Percentiles rank a stretch among this genome's conserved stretches.
phyloP scores from a whole-genome alignment of 306 rosid species.

The Myrica gale region DNA sequence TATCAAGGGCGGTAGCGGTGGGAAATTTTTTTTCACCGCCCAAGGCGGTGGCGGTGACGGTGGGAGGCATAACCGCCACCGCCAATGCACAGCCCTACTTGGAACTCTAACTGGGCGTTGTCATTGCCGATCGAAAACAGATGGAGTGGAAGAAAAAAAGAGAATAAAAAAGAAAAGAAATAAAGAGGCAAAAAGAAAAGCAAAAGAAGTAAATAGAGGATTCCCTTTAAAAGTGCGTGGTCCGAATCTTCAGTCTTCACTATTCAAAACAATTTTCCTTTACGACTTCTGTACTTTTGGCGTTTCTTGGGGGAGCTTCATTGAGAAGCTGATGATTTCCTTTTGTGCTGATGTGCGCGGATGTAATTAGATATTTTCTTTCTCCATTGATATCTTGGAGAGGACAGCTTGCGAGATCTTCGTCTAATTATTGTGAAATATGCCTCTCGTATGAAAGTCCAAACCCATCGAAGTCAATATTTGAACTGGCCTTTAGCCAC shows the following conservation, averaged over 20 bases:
- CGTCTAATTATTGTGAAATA: not conserved
- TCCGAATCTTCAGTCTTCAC: not conserved
- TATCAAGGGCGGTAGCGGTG: no score
- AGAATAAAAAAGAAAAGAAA: not conserved
- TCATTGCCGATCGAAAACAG: not conserved
- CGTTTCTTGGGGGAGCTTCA: not conserved
- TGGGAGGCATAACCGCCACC: no score
- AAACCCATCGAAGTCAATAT: not conserved
- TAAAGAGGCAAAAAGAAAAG: conserved; percentile 24
- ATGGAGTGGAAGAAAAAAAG: conserved; percentile 17
- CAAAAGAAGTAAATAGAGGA: conserved; percentile 14
- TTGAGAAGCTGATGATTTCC: not conserved
- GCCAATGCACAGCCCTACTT: no score
- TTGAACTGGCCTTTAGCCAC: not conserved
- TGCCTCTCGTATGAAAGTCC: not conserved
- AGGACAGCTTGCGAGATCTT: not conserved
- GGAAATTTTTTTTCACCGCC: no score
- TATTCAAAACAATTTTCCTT: conserved; percentile 28
- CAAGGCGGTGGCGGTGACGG: no score
- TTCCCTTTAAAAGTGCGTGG: conserved; percentile 19
- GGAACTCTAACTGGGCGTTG: not conserved
- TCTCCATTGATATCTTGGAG: no score
- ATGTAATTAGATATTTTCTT: no score
- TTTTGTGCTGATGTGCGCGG: no score
- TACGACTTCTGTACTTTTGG: conserved; percentile 20